Evolutionary conservation across 2,329 filamentous ascomycete genomes (phyloP).

Genomic region (Colletotrichum godetiae): DNA sequence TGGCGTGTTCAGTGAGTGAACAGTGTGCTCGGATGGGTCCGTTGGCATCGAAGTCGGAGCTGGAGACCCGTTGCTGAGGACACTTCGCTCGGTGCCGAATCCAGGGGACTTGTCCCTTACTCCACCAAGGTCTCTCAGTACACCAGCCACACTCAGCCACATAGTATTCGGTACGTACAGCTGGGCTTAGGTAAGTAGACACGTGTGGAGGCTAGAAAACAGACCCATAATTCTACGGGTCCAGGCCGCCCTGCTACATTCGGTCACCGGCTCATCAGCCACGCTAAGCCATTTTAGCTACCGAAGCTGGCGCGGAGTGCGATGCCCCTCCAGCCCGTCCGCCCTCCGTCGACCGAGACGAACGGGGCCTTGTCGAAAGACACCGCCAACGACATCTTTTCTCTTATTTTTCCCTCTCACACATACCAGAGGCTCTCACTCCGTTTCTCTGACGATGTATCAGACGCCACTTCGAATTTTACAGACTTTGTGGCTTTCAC

Average conservation of each 20-base stretch:
- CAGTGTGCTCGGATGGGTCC: slow-evolving; percentile 2
- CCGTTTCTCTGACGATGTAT: slow-evolving; percentile 10
- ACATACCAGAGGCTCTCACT: not conserved
- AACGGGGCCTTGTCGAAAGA: slow-evolving; percentile 14
- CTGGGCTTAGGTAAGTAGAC: not conserved
- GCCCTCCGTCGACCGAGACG: slow-evolving; percentile 13
- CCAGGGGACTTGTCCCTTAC: not conserved
- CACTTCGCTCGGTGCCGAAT: slow-evolving; percentile 24
- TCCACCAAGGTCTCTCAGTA: not conserved
- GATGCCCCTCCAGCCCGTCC: slow-evolving; percentile 9
- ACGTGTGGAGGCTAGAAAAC: not conserved
- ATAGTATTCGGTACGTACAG: not conserved
- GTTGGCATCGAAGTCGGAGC: slow-evolving; percentile 6
- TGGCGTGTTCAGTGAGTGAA: not conserved
- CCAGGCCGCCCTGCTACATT: slow-evolving; percentile 18
- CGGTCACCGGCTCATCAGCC: slow-evolving; percentile 27
- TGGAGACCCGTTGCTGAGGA: slow-evolving; percentile 24
- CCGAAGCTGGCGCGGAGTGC: slow-evolving; percentile 29
- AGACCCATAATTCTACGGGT: not conserved
- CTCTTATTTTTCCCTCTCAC: not conserved
- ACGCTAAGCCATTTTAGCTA: slow-evolving; percentile 33
- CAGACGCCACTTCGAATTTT: not conserved
- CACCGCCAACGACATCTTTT: slow-evolving; percentile 3
- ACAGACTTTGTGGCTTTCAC: slow-evolving; percentile 19
- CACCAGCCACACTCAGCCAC: not conserved